Base-by-base conservation (phyloP, 768 basidiomycete species). In the Dendrothele bispora region DNA sequence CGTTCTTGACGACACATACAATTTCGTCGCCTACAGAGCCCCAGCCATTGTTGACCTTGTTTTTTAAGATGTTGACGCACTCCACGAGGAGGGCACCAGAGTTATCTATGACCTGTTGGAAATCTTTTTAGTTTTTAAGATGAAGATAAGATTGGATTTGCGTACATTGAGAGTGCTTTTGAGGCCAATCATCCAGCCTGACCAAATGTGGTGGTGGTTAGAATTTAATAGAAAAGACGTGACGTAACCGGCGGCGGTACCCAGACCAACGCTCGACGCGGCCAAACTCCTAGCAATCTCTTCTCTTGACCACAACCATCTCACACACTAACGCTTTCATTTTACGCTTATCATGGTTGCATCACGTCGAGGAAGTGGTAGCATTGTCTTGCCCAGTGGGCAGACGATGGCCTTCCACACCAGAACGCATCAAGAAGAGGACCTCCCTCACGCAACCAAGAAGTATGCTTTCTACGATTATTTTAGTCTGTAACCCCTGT, bases 41-140 rank as follows among this genome's bases (percentile, higher is more conserved):
- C 82, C 90, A 91, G 36, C 95, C 95, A 57, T 93, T 90, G 65
- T 91, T 95, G 58, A 93, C 91, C 68, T 98, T 98, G 64, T 91
- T 84, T 68, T 98, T 98, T 49, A 97, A 77, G 24, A 98, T 83
- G 66, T 98, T 97, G 64, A 98, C 91, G 61, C 94, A 97, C 74
- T 98, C 95, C 34, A 94, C 86, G 52, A 95, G 72, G 53, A 98
- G 77, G 6, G 92, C 95, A 26, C 95, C 95, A 5, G 95, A 94
- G 68, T 98, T 98, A 75, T 98, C 95, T 66, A 98, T 97, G 55
- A 92, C 86, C 91, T 93, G 56, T 34, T 18, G 20, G 28, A 28
- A n/a, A 14, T 27, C 25, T n/a, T 7, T 14, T 51, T 10, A 45
- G 20, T 12, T 6, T 52, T 30, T 27, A 42, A 35, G 28, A 20